Conservation (phyloP, 495 filamentous ascomycete genomes). For the Hypoxylon perforatum region DNA sequence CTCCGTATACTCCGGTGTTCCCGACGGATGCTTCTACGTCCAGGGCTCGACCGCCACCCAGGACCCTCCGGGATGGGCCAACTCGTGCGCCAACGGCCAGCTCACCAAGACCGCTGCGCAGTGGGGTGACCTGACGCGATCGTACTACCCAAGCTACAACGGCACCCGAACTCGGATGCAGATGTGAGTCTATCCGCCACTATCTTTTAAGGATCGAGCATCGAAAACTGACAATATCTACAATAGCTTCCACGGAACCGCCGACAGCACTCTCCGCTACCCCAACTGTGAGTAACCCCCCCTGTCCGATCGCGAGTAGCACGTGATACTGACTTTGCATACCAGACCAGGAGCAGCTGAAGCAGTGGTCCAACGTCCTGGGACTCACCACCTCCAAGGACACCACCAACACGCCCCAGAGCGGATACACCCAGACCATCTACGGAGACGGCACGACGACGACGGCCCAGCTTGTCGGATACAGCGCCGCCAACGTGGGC, state of each 20-base stretch:
- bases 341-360: constrained; percentile 51
- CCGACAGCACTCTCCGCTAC: constrained; percentile 55
- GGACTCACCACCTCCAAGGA: constrained; percentile 51
- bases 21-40: constrained; percentile 61
- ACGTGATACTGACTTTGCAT: constrained; percentile 14
- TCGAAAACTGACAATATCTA: constrained; percentile 9
- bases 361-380: constrained; percentile 57
- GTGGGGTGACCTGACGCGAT: constrained; percentile 61
- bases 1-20: constrained; percentile 61
- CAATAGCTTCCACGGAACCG: constrained; percentile 57
- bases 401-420: constrained; percentile 54
- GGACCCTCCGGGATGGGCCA: constrained; percentile 61
- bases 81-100: constrained; percentile 58
- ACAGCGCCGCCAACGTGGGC: constrained; percentile 59
- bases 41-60: constrained; percentile 54
- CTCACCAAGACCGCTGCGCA: constrained; percentile 55
- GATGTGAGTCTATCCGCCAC: constrained; percentile 49
- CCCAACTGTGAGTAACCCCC: constrained; percentile 47
- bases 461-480: constrained; percentile 58
- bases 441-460: constrained; percentile 61
- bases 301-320: background rate
- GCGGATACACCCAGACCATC: constrained; percentile 64
- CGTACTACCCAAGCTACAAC: constrained; percentile 62
- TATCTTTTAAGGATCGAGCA: background rate
- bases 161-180: constrained; percentile 60